Evolutionary conservation across 192 early-diverging fungal species (phyloP).

Genomic region (Piromyces sp.): DNA sequence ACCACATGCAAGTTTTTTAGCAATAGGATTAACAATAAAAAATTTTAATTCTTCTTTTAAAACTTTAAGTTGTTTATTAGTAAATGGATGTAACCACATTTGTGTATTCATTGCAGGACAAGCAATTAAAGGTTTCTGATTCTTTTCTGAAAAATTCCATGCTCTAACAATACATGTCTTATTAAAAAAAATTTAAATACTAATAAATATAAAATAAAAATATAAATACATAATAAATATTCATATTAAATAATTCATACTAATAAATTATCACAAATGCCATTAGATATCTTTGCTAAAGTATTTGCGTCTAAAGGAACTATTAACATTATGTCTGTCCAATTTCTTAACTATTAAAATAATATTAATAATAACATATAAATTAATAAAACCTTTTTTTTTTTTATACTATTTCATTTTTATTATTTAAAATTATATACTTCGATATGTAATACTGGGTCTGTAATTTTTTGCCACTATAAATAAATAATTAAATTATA

Average conservation of each 20-base stretch:
- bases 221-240: too few species aligned
- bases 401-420: too few species aligned
- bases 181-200: too few species aligned
- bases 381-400: too few species aligned
- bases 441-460: constrained; percentile 90
- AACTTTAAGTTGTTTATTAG: constrained; percentile 41
- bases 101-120: constrained; percentile 95
- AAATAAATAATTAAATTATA: neutral
- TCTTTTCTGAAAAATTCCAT: constrained; percentile 46
- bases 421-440: constrained; percentile 14
- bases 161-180: constrained; percentile 78
- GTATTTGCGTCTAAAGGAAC: constrained; percentile 90
- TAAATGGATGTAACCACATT: constrained; percentile 93
- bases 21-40: constrained; percentile 53
- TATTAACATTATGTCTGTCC: constrained; percentile 80
- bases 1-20: constrained; percentile 78
- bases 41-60: constrained; percentile 37
- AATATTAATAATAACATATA: too few species aligned
- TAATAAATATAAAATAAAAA: too few species aligned
- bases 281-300: constrained; percentile 72
- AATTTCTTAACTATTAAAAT: constrained; percentile 49
- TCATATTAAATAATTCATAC: constrained; percentile 16
- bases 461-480: constrained; percentile 32
- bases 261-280: constrained; percentile 84
- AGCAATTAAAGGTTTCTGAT: constrained; percentile 43